These are phyloP conservation scores for Geotrichum fermentans DNA, from an alignment of 1,139 yeast genomes.

Conservation along the genomic window DNA sequence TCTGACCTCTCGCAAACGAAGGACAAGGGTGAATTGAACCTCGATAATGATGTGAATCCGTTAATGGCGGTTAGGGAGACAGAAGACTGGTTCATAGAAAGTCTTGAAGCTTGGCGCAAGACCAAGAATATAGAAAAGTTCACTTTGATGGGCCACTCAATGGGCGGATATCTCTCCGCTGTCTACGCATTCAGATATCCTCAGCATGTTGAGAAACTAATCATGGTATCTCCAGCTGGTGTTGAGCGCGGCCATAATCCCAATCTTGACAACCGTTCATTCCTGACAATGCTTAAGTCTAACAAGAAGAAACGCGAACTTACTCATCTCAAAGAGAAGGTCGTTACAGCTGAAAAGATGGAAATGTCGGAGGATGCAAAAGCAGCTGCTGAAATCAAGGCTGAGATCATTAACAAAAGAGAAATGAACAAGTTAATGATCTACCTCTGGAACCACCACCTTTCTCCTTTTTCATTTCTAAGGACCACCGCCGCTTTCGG, in stretches of 20 bases:
- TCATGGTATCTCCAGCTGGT: conserved; percentile 80
- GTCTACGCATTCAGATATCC: conserved; percentile 78
- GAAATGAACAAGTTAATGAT: conserved; percentile 1
- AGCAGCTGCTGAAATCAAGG: not conserved
- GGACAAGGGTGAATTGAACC: not conserved
- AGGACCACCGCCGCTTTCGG: conserved; percentile 30
- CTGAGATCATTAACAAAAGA: not conserved
- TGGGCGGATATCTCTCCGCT: conserved; percentile 80
- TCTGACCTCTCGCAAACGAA: conserved; percentile 28
- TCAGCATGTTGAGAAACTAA: conserved; percentile 50
- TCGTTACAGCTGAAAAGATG: not conserved
- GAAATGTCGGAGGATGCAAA: not conserved
- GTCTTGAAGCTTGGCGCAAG: conserved; percentile 70
- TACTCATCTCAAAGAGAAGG: not conserved
- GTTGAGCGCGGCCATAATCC: conserved; percentile 40
- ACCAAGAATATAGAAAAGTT: conserved; percentile 45
- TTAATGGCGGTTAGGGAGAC: conserved; percentile 45
- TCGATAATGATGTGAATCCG: conserved; percentile 30
- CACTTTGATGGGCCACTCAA: conserved; percentile 77
- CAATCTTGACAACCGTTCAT: conserved; percentile 25
- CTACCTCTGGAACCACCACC: conserved; percentile 32
- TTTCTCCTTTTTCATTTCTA: conserved; percentile 29
- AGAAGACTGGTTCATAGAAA: conserved; percentile 69
- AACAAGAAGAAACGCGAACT: not conserved
- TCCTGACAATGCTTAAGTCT: conserved; percentile 20